Evolutionary conservation across 305 asterid species (phyloP), one percentile per base, ranked within the genome.

Genomic region (Ruellia speciosa): DNA sequence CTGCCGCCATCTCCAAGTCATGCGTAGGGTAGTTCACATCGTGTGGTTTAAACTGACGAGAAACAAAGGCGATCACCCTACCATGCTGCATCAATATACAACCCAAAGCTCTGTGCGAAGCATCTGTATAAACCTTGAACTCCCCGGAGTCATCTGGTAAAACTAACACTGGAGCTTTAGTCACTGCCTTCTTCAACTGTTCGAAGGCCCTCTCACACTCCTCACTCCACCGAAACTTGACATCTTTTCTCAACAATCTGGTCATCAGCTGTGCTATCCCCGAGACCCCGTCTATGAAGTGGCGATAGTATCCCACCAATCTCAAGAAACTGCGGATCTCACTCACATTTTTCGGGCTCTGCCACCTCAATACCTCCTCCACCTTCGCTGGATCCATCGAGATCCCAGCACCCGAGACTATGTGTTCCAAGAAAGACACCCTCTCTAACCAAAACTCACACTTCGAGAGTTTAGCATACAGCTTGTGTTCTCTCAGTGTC

Each of bases 361-460:
- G n/a, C 41, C 67, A 62, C 3, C 41, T 18, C 10, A 37, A 17
- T 3, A 62, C 39, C 2, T 52, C 52, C 12, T 31, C 40, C 15
- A 59, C 13, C 12, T 59, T 59, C 1, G 7, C 15, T 0, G 45
- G 64, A 14, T 59, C 64, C 3, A 14, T 62, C 0, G 5, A 12
- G 0, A 64, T 14, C 3, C 62, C 63, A 5, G 18, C 55, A n/a
- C 17, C 54, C 0, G 37, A 41, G 0, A 64, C 28, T 7, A 54
- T 18, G 19, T 64, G 69, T 0, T 50, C 63, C 1, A 64, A 37
- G n/a, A 55, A 64, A 0, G 24, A 20, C 7, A 55, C 56, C 0
- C 28, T 31, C 8, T 48, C n/a, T 0, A 54, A 17, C 56, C 49
- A 54, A 55, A 64, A 64, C 13, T 55, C 63, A 14, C 57, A 55